phyloP scores from a whole-genome alignment of 2,329 filamentous ascomycete species.

The Hyphodiscus sp. region DNA sequence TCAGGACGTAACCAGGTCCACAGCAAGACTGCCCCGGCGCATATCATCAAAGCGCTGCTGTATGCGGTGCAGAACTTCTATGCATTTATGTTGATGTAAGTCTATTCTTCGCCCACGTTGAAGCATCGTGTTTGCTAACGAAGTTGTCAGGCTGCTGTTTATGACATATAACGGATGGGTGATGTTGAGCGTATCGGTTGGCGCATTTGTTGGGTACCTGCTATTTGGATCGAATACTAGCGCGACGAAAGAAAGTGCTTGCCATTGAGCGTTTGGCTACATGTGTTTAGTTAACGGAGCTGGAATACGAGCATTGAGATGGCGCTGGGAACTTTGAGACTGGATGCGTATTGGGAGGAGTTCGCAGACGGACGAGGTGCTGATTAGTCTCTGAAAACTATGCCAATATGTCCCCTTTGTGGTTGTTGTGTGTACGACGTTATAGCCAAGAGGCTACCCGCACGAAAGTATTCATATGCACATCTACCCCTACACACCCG shows the following conservation, averaged over 20 bases:
- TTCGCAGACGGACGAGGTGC: no score
- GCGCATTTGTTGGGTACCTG: slow-evolving; percentile 83
- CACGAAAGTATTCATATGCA: no score
- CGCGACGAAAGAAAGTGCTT: slow-evolving; percentile 80
- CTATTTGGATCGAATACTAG: slow-evolving; percentile 66
- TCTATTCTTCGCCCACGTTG: slow-evolving; percentile 22
- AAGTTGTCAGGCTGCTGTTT: slow-evolving; percentile 73
- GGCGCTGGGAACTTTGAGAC: background rate
- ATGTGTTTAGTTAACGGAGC: background rate
- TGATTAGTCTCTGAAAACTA: no score
- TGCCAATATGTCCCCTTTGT: no score
- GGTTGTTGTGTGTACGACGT: no score
- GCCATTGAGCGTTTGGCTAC: slow-evolving; percentile 52
- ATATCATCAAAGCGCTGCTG: slow-evolving; percentile 71
- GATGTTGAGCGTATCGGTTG: slow-evolving; percentile 85
- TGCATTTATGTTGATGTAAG: slow-evolving; percentile 99
- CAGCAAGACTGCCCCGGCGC: slow-evolving; percentile 58
- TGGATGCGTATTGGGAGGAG: no score
- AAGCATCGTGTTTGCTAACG: slow-evolving; percentile 7
- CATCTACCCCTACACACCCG: no score
- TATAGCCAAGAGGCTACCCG: no score
- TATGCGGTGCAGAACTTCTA: slow-evolving; percentile 97
- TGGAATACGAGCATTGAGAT: background rate
- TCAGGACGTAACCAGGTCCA: slow-evolving; percentile 63
- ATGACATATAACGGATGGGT: slow-evolving; percentile 99